phyloP scores from a whole-genome alignment of 139 green algal genomes.

The Bryopsis sp. region DNA sequence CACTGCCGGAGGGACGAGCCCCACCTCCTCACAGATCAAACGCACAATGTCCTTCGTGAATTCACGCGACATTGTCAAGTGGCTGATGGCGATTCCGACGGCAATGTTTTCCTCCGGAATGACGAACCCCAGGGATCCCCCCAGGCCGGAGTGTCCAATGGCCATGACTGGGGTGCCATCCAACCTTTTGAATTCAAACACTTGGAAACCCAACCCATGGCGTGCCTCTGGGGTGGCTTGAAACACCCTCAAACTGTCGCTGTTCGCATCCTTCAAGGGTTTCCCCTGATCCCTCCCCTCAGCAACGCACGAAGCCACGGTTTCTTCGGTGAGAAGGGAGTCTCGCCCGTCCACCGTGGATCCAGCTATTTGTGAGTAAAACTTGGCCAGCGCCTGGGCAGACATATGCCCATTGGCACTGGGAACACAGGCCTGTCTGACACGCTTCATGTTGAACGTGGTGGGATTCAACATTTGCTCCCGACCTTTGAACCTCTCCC shows the following conservation, averaged over 20 bases:
- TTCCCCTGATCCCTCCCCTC: too few relatives aligned
- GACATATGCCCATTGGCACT: slow-evolving; percentile 43
- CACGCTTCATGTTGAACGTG: slow-evolving; percentile 34
- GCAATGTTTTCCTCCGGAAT: slow-evolving; percentile 5
- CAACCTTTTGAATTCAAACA: not conserved
- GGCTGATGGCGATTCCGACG: slow-evolving; percentile 1
- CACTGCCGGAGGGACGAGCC: not conserved
- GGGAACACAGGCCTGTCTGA: slow-evolving; percentile 31
- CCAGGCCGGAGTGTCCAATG: slow-evolving; percentile 3
- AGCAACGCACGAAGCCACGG: too few relatives aligned
- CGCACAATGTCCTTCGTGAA: not conserved
- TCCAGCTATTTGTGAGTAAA: slow-evolving; percentile 26
- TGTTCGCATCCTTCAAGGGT: too few relatives aligned
- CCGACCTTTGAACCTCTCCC: slow-evolving; percentile 26
- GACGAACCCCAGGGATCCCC: slow-evolving; percentile 2
- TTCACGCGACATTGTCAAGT: not conserved
- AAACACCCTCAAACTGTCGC: too few relatives aligned
- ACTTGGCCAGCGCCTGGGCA: slow-evolving; percentile 30
- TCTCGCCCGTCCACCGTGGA: slow-evolving; percentile 8
- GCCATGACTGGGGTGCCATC: not conserved
- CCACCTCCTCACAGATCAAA: not conserved
- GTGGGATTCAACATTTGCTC: slow-evolving; percentile 26
- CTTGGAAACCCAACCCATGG: slow-evolving; percentile 9
- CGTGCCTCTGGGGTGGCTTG: too few relatives aligned
- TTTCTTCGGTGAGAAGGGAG: too few relatives aligned